Conservation (phyloP, 75 land plant genomes). For the Sequoiadendron giganteum region DNA sequence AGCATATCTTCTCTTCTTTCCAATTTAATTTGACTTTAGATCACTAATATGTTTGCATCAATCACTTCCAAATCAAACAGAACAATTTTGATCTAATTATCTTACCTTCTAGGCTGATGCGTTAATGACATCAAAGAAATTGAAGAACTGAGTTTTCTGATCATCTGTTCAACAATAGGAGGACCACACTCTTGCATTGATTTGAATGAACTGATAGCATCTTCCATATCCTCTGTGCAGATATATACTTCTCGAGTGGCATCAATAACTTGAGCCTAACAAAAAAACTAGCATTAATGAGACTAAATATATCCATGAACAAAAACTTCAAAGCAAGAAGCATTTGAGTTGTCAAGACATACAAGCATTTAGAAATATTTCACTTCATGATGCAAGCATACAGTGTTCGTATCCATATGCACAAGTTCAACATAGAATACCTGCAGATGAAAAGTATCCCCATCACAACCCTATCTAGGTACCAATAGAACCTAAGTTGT, state of each 20-base stretch:
- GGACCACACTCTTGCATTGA: conserved; percentile 42
- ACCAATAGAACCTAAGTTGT: neutral
- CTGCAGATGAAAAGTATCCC: neutral
- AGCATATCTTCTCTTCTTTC: neutral
- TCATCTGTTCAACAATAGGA: conserved; percentile 38
- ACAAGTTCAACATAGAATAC: neutral
- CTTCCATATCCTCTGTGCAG: conserved; percentile 41
- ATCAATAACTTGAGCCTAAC: conserved; percentile 30
- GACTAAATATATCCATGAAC: neutral
- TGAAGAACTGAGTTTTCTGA: conserved; percentile 32
- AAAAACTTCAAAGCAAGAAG: neutral
- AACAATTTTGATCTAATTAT: neutral
- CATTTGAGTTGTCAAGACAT: neutral
- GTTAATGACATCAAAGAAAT: conserved; percentile 19
- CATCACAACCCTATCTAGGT: neutral
- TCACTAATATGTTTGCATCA: neutral
- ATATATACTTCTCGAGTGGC: conserved; percentile 23
- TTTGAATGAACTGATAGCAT: conserved; percentile 36
- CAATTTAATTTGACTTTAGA: neutral
- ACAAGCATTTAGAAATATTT: neutral
- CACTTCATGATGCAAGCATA: neutral
- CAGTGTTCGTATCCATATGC: neutral
- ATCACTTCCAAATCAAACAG: neutral
- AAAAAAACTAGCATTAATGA: neutral
- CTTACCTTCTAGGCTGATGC: conserved; percentile 28